A percentile compares a stretch with the other conserved stretches of the same genome.
Evolutionary conservation across 1,139 yeast species (phyloP).

Genomic region (Candida tetrigidarum): DNA sequence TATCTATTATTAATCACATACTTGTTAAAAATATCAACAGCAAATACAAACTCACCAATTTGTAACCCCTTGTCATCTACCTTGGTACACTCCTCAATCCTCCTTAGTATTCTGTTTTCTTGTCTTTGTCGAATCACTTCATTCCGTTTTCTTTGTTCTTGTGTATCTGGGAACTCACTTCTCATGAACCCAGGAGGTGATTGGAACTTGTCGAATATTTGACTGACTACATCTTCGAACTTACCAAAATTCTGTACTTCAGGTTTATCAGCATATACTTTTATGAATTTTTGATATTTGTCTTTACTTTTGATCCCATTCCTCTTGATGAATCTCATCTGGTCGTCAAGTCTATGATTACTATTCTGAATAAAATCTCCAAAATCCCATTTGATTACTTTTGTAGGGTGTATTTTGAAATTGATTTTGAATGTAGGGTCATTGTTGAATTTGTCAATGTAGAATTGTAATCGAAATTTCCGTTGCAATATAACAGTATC

Average conservation of each 20-base stretch:
- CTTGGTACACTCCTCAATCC: slow-evolving; percentile 20
- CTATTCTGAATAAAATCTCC: slow-evolving; percentile 52
- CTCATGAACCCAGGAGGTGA: slow-evolving; percentile 71
- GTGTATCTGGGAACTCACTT: slow-evolving; percentile 66
- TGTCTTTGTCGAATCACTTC: slow-evolving; percentile 23
- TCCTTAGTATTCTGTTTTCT: slow-evolving; percentile 21
- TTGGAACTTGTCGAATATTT: slow-evolving; percentile 48
- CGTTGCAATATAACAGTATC: slow-evolving; percentile 34
- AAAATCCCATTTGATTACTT: slow-evolving; percentile 40
- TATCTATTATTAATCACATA: slow-evolving; percentile 18
- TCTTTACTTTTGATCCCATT: slow-evolving; percentile 24
- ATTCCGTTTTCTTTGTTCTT: slow-evolving; percentile 38
- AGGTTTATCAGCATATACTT: slow-evolving; percentile 27
- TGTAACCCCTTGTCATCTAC: slow-evolving; percentile 16
- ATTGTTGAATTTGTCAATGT: slow-evolving; percentile 24
- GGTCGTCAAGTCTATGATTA: slow-evolving; percentile 21
- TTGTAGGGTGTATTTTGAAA: slow-evolving; percentile 32
- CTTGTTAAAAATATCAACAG: slow-evolving; percentile 20
- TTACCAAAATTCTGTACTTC: slow-evolving; percentile 24
- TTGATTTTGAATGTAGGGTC: slow-evolving; percentile 27
- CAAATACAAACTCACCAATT: slow-evolving; percentile 24
- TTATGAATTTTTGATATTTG: slow-evolving; percentile 34
- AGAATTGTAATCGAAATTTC: slow-evolving; percentile 31
- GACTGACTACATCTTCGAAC: slow-evolving; percentile 27
- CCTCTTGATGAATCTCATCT: slow-evolving; percentile 10